A percentile compares a stretch with the other conserved stretches of the same genome.
These are phyloP conservation scores for Leccinum subtestaceum DNA, from an alignment of 768 basidiomycete genomes.

Conservation along the genomic window DNA sequence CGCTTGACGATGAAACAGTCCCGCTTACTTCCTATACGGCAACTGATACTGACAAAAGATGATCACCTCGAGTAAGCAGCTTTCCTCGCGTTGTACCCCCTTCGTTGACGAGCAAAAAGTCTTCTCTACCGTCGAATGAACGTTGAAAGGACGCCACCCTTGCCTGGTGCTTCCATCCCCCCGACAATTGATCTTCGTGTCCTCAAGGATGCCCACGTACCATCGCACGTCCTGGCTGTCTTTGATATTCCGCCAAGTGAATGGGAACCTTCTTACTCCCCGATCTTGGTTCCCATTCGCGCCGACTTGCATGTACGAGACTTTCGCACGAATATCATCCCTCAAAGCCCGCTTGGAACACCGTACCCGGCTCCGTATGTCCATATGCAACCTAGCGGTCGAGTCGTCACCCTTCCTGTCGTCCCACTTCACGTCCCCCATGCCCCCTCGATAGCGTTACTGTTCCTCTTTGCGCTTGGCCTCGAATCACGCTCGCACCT, in stretches of 20 bases:
- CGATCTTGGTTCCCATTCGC: conserved; percentile 54
- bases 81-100: neutral
- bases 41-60: conserved; percentile 14
- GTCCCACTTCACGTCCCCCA: conserved; percentile 50
- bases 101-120: conserved; percentile 20
- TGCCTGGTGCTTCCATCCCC: conserved; percentile 34
- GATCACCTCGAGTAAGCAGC: conserved; percentile 31
- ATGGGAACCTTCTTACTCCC: conserved; percentile 32
- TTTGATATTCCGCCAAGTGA: conserved; percentile 31
- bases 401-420: conserved; percentile 50
- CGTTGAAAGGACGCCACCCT: conserved; percentile 27
- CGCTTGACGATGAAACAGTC: conserved; percentile 22
- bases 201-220: conserved; percentile 42
- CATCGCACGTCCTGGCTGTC: conserved; percentile 58
- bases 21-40: conserved; percentile 26
- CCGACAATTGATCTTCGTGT: conserved; percentile 48
- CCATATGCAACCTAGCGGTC: conserved; percentile 19
- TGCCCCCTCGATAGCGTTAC: conserved; percentile 49
- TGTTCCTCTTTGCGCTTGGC: conserved; percentile 57
- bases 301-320: conserved; percentile 42
- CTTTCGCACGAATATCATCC: conserved; percentile 37
- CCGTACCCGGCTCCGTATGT: conserved; percentile 32
- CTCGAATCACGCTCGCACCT: conserved; percentile 47
- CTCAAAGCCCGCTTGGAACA: conserved; percentile 33
- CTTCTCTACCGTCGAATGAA: conserved; percentile 34